Conservation (phyloP, 768 basidiomycete genomes). For the Dioszegia crocea region DNA sequence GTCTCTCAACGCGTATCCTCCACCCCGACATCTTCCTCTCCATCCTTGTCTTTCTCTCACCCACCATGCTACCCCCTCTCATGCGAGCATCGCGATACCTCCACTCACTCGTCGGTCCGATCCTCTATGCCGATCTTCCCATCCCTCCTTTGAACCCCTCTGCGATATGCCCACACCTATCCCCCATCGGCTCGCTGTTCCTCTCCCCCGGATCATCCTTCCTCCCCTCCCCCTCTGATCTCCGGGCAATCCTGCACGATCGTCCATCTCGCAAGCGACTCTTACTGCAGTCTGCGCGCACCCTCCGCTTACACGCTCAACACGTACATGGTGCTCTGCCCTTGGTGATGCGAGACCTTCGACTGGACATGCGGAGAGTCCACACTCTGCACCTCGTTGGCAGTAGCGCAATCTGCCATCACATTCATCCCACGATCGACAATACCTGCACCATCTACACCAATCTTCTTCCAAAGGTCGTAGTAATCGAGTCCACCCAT, state of each 20-base stretch:
- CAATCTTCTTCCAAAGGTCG: not conserved
- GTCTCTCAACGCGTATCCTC: not conserved
- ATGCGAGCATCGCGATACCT: not conserved
- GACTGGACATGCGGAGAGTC: not conserved
- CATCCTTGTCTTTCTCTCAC: not conserved
- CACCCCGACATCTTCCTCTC: slow-evolving; percentile 4
- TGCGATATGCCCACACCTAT: not conserved
- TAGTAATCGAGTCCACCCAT: not conserved
- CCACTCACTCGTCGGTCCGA: not conserved
- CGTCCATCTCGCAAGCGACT: not conserved
- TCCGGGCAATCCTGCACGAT: not conserved
- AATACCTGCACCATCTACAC: not conserved
- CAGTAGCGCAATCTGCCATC: not conserved
- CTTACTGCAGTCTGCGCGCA: not conserved
- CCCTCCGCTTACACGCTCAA: not conserved
- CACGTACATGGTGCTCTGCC: not conserved
- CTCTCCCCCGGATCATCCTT: not conserved
- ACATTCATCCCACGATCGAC: not conserved
- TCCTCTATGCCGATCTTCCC: not conserved
- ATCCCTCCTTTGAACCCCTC: not conserved
- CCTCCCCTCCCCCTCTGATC: not conserved
- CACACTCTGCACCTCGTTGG: not conserved
- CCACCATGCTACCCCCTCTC: not conserved
- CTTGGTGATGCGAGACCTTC: not conserved
- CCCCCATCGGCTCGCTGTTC: not conserved